Percentiles rank a stretch among this genome's conserved stretches.
Evolutionary conservation across 306 rosid species (phyloP).

Genomic region (Carpinus viminea): DNA sequence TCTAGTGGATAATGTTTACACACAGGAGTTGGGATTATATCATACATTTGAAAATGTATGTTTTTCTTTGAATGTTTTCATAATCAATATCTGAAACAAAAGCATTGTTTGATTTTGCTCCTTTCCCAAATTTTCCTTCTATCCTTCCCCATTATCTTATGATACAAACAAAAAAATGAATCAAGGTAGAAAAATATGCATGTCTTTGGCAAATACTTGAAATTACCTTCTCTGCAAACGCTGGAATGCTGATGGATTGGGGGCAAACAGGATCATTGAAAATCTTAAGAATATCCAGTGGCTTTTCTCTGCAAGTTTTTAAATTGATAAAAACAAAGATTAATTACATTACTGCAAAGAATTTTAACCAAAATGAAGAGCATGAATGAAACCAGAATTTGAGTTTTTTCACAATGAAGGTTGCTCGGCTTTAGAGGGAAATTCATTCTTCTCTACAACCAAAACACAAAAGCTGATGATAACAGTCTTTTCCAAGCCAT

Average conservation of each 20-base stretch:
- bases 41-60: no score
- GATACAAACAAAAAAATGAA: neutral
- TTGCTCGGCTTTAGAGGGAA: neutral
- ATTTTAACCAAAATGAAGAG: neutral
- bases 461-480: no score
- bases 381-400: conserved; percentile 1
- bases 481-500: no score
- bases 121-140: neutral
- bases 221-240: conserved; percentile 70
- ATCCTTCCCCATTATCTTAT: conserved; percentile 4
- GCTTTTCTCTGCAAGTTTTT: conserved; percentile 64
- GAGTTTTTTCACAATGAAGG: neutral
- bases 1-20: no score
- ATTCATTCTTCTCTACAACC: neutral
- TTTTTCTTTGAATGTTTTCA: no score
- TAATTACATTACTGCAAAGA: neutral
- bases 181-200: conserved; percentile 1
- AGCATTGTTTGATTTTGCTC: no score
- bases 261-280: conserved; percentile 56
- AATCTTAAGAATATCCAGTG: conserved; percentile 55
- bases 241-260: conserved; percentile 59
- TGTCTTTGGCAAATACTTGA: conserved; percentile 13
- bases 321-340: no score
- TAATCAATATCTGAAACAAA: no score
- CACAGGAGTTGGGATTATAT: no score